Base-by-base conservation (phyloP, 441 rosid genomes). In the Omphalea diandra region DNA sequence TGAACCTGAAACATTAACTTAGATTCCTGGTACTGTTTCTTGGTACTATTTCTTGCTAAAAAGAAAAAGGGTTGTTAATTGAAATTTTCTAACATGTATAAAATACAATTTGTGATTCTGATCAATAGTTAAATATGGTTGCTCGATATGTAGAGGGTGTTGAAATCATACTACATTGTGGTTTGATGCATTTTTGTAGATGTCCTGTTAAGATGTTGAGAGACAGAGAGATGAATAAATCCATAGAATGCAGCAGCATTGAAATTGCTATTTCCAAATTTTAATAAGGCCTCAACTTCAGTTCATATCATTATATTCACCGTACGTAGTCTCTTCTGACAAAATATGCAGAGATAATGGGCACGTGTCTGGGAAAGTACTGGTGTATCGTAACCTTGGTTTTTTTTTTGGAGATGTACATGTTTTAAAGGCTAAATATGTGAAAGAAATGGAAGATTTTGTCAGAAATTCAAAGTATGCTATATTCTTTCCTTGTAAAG, bases 341-440 rank as follows among this genome's bases (percentile, higher is more conserved):
- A 50, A 40, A 31, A 72, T 70, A 54, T 76, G 61, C 65, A 94
- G 97, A 4, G 87, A 84, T 4, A n/a, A 76, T 69, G 97, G 97
- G 6, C 97, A 86, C 41, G 65, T 91, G 63, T 90, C 95, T 1
- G 97, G 96, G 46, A 69, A 84, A 29, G 97, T 91, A 17, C 58
- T 94, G 62, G 97, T 94, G 56, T 94, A 87, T 73, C 82, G 88
- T 7, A 74, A 91, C 73, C 97, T 97, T 43, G 97, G 98, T 46
- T 2, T 85, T 61, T 97, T 91, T 77, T 83, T 91, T 20, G 97
- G 98, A 36, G 98, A 90, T 72, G 75, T 90, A 58, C 98, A 90
- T 73, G 58, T 88, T 2, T 73, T 91, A 3, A 84, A 77, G 36
- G 97, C 97, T 12, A 86, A 65, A 40, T 88, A 87, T 75, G 83